phyloP scores from a whole-genome alignment of 1,284 basidiomycete species.

The Leccinum fuscescens region DNA sequence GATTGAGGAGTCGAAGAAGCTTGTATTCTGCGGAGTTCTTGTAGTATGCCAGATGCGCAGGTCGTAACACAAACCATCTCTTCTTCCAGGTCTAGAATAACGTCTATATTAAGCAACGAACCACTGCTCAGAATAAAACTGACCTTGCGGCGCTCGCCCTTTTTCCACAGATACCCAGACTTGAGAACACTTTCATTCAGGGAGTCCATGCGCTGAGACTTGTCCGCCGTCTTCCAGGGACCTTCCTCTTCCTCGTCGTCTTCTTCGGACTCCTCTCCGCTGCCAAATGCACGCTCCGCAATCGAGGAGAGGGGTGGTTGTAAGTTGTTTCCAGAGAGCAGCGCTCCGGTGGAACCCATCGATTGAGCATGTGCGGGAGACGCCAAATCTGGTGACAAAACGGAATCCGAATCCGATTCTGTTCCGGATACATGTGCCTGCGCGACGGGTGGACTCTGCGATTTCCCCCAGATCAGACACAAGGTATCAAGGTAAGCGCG shows the following conservation, averaged over 20 bases:
- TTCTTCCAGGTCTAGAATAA: slow-evolving; percentile 90
- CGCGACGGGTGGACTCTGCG: slow-evolving; percentile 35
- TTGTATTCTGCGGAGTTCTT: slow-evolving; percentile 94
- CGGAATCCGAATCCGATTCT: slow-evolving; percentile 86
- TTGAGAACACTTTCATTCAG: slow-evolving; percentile 79
- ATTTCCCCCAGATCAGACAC: slow-evolving; percentile 15
- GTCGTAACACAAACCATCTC: slow-evolving; percentile 95
- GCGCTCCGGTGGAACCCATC: slow-evolving; percentile 24
- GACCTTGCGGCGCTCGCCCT: slow-evolving; percentile 95
- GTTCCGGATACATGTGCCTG: slow-evolving; percentile 64
- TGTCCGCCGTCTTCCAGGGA: slow-evolving; percentile 57
- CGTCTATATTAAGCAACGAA: slow-evolving; percentile 15
- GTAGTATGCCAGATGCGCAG: slow-evolving; percentile 94
- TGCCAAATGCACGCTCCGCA: slow-evolving; percentile 65
- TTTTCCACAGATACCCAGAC: slow-evolving; percentile 91
- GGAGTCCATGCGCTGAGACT: slow-evolving; percentile 41
- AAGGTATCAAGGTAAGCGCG: neutral
- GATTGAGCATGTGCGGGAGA: slow-evolving; percentile 37
- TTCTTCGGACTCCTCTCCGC: slow-evolving; percentile 70
- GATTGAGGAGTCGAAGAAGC: slow-evolving; percentile 85
- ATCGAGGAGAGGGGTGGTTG: slow-evolving; percentile 69
- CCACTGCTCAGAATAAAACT: slow-evolving; percentile 23
- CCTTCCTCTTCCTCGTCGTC: slow-evolving; percentile 67
- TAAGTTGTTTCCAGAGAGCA: slow-evolving; percentile 39
- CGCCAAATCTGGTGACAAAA: slow-evolving; percentile 52